Percentiles rank a stretch among this genome's conserved stretches.
Evolutionary conservation across 108 stramenopile genomes (phyloP).

Genomic region (Aurantiochytrium sp.): DNA sequence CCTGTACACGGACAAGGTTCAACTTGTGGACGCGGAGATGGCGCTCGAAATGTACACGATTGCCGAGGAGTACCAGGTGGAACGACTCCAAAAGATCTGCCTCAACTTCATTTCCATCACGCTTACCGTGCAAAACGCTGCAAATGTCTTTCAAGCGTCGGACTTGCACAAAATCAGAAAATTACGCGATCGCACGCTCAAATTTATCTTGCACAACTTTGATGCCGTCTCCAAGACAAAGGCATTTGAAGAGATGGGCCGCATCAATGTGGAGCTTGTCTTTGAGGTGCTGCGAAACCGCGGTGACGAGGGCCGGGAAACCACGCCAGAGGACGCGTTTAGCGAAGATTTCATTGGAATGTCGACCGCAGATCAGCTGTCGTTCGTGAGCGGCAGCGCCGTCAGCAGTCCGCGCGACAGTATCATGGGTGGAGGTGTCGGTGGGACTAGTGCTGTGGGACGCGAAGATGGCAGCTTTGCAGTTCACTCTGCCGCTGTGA

Average conservation of each 20-base stretch:
- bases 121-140: constrained; percentile 84
- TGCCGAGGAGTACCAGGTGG: constrained; percentile 86
- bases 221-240: constrained; percentile 76
- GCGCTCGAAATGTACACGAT: constrained; percentile 95
- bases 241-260: constrained; percentile 92
- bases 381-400: too few species aligned
- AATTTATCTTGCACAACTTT: constrained; percentile 82
- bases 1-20: constrained; percentile 84
- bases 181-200: constrained; percentile 75
- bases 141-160: constrained; percentile 84
- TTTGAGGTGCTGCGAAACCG: constrained; percentile 82
- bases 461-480: too few species aligned
- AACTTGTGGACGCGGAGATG: constrained; percentile 60
- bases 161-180: constrained; percentile 78
- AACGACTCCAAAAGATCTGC: constrained; percentile 85
- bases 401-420: too few species aligned
- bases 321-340: background rate
- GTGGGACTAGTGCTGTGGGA: background rate
- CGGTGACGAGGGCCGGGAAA: background rate
- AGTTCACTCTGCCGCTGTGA: too few species aligned
- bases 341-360: background rate
- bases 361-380: too few species aligned
- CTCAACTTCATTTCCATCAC: constrained; percentile 45
- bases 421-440: too few species aligned
- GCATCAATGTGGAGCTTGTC: constrained; percentile 90